These are phyloP conservation scores for Cladophialophora exuberans DNA, from an alignment of 2,329 filamentous ascomycete species.

Conservation along the genomic window DNA sequence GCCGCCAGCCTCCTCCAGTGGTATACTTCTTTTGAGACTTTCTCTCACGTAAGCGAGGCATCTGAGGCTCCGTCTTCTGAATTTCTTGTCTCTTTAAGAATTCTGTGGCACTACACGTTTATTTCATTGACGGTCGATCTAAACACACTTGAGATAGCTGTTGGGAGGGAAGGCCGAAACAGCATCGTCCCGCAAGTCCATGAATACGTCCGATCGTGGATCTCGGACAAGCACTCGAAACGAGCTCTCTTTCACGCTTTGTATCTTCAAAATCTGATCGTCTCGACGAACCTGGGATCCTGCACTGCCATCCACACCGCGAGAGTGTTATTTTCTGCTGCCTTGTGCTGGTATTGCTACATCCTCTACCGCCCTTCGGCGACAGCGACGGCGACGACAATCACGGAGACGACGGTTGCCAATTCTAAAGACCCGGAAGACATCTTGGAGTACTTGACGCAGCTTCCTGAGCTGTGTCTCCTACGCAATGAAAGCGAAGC, in stretches of 20 bases:
- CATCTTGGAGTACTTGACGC: neutral
- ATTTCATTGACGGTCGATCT: constrained; percentile 8
- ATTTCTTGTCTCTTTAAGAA: constrained; percentile 2
- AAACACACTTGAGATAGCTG: constrained; percentile 10
- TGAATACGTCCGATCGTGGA: constrained; percentile 10
- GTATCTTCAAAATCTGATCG: constrained; percentile 10
- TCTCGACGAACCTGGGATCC: neutral
- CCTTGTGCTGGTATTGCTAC: constrained; percentile 17
- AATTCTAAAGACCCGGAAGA: neutral
- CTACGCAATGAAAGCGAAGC: neutral
- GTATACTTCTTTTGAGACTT: constrained; percentile 1
- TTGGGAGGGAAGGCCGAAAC: constrained; percentile 6
- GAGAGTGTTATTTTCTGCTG: constrained; percentile 13
- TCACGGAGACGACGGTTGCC: neutral
- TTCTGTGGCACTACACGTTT: constrained; percentile 18
- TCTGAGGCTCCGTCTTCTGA: neutral
- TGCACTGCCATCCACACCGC: constrained; percentile 11
- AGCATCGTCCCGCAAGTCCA: neutral
- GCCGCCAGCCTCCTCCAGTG: constrained; percentile 12
- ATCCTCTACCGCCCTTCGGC: neutral
- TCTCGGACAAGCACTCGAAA: constrained; percentile 1
- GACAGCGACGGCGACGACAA: too few species aligned
- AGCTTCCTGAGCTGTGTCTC: neutral
- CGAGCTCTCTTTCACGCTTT: constrained; percentile 11
- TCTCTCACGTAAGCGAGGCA: neutral